Conservation (phyloP, 805 yeast species). For the Spathaspora arborariae region DNA sequence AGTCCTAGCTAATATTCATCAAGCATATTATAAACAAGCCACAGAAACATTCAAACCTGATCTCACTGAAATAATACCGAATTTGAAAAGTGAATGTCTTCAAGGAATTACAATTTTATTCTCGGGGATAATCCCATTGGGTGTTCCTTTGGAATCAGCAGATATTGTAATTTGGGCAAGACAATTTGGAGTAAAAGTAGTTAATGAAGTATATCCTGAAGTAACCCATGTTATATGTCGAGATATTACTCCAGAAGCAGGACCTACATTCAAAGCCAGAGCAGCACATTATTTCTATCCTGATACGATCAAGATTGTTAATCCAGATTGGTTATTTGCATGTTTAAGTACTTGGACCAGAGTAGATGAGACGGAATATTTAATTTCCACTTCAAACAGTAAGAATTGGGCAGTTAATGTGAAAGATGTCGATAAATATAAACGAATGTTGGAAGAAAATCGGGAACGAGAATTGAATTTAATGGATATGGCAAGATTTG, state of each 20-base stretch:
- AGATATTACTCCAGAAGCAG: constrained; percentile 43
- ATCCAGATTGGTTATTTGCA: constrained; percentile 88
- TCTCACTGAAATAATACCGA: constrained; percentile 66
- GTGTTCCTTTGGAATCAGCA: constrained; percentile 64
- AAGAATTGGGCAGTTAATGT: constrained; percentile 41
- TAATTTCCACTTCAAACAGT: constrained; percentile 48
- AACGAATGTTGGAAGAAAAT: constrained; percentile 16
- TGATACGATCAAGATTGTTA: constrained; percentile 62
- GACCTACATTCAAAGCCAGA: constrained; percentile 74
- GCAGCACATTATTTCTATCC: constrained; percentile 66
- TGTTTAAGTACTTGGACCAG: constrained; percentile 78
- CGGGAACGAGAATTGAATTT: constrained; percentile 3
- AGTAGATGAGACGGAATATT: constrained; percentile 58
- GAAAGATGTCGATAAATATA: constrained; percentile 43
- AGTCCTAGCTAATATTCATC: constrained; percentile 63
- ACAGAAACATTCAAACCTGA: constrained; percentile 41
- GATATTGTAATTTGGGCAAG: constrained; percentile 91
- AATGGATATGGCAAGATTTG: constrained; percentile 26
- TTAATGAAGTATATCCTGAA: constrained; percentile 59
- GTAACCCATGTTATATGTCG: constrained; percentile 90
- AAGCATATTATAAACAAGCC: constrained; percentile 52
- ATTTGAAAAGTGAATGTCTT: constrained; percentile 67
- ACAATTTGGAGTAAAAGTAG: constrained; percentile 86
- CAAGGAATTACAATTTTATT: constrained; percentile 68
- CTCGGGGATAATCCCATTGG: constrained; percentile 89